A percentile compares a stretch with the other conserved stretches of the same genome.
Evolutionary conservation across 164 flowering plant genomes (phyloP).

Genomic region (Malania oleifera): DNA sequence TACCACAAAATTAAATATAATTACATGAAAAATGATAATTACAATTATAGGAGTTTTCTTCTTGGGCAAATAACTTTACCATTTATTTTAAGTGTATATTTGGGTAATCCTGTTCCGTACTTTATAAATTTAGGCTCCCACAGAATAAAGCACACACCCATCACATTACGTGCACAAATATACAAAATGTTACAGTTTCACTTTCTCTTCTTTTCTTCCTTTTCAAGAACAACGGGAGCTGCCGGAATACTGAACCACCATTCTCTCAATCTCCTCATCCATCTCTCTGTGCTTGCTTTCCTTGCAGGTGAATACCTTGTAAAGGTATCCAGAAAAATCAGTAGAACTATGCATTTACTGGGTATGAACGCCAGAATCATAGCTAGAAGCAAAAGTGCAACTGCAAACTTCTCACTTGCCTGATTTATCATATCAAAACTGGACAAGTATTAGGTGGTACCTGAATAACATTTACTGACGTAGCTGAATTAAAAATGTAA

Average conservation of each 20-base stretch:
- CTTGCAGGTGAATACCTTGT: conserved; percentile 75
- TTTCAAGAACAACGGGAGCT: conserved; percentile 81
- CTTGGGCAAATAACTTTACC: no score
- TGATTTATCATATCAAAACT: conserved; percentile 17
- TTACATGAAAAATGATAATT: no score
- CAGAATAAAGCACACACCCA: background rate
- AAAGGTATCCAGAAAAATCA: conserved; percentile 53
- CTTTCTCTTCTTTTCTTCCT: conserved; percentile 64
- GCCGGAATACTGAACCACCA: conserved; percentile 99
- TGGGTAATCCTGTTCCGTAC: no score
- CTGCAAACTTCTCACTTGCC: conserved; percentile 72
- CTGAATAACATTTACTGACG: no score
- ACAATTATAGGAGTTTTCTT: no score
- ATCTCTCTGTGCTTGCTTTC: conserved; percentile 68
- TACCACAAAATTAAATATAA: no score
- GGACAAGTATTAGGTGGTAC: background rate
- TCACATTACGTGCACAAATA: conserved; percentile 5
- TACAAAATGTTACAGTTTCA: conserved; percentile 18
- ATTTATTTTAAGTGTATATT: no score
- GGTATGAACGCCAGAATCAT: conserved; percentile 55
- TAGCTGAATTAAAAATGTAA: no score
- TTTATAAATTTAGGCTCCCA: background rate
- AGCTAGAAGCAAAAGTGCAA: conserved; percentile 43
- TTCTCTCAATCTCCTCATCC: conserved; percentile 73
- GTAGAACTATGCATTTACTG: conserved; percentile 37